phyloP scores from a whole-genome alignment of 1,284 basidiomycete species.

The Sanghuangporus baumii region DNA sequence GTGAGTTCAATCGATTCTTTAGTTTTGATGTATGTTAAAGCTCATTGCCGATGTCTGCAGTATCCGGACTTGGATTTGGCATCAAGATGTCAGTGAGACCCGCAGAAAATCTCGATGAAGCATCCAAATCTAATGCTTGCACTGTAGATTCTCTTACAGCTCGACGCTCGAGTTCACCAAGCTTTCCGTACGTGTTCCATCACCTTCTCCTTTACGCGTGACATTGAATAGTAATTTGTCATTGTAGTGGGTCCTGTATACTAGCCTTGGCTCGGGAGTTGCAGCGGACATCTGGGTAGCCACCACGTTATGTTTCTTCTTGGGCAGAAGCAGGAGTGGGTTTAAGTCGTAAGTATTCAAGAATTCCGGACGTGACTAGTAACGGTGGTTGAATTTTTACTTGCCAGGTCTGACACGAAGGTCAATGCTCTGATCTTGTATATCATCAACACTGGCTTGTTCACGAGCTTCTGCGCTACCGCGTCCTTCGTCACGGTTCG shows the following conservation, averaged over 20 bases:
- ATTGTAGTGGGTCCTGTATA: slow-evolving; percentile 11
- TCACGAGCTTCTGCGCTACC: slow-evolving; percentile 12
- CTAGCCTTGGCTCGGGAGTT: slow-evolving; percentile 7
- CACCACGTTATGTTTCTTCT: slow-evolving; percentile 9
- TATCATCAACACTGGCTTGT: slow-evolving; percentile 15
- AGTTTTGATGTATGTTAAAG: neutral
- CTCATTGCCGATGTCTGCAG: neutral
- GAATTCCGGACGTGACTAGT: neutral
- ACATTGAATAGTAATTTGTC: neutral
- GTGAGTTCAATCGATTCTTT: neutral
- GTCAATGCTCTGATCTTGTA: slow-evolving; percentile 13
- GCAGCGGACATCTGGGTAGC: slow-evolving; percentile 15
- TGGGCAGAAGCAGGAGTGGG: slow-evolving; percentile 9
- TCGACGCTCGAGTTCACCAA: slow-evolving; percentile 4
- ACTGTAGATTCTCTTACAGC: slow-evolving; percentile 3
- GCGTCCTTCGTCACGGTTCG: slow-evolving; percentile 6
- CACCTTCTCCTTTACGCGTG: neutral
- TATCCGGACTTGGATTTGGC: slow-evolving; percentile 11
- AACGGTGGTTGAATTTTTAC: neutral
- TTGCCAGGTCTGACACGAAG: slow-evolving; percentile 8
- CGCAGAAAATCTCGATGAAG: neutral
- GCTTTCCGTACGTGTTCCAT: neutral
- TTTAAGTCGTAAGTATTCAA: slow-evolving; percentile 9
- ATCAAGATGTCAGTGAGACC: neutral
- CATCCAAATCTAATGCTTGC: neutral